Evolutionary conservation across 2,329 filamentous ascomycete species (phyloP).

Genomic region (Lasiodiplodia sp.): DNA sequence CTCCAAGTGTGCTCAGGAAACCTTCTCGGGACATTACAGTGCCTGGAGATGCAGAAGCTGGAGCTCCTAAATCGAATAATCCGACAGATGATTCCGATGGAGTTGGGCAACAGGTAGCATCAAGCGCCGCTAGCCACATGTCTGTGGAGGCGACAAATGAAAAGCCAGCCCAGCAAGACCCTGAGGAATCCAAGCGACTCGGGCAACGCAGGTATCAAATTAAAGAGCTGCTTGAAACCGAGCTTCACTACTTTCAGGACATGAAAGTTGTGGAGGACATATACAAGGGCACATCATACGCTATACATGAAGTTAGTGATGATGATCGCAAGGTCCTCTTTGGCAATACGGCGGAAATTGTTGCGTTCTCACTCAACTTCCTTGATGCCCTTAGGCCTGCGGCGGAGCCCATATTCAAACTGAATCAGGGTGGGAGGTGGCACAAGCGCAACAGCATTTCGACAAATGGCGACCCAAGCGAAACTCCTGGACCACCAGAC

Average conservation of each 20-base stretch:
- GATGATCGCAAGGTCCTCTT: conserved; percentile 92
- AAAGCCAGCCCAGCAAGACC: conserved; percentile 1
- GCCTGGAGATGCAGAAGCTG: background rate
- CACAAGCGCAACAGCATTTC: conserved; percentile 59
- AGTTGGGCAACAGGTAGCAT: background rate
- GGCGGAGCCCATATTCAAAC: conserved; percentile 75
- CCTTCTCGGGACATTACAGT: background rate
- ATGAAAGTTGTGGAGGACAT: conserved; percentile 98
- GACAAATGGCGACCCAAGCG: conserved; percentile 44
- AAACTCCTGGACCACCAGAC: conserved; percentile 38
- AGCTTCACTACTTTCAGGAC: conserved; percentile 88
- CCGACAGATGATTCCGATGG: background rate
- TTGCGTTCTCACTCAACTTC: conserved; percentile 83
- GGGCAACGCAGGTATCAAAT: conserved; percentile 83
- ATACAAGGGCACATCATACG: conserved; percentile 90
- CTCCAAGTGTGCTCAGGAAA: conserved; percentile 32
- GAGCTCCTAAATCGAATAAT: background rate
- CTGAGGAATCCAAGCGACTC: conserved; percentile 66
- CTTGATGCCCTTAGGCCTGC: conserved; percentile 81
- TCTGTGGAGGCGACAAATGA: conserved; percentile 7
- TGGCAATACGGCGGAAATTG: conserved; percentile 89
- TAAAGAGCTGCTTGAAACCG: conserved; percentile 91
- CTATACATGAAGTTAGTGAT: conserved; percentile 77
- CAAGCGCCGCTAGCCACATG: conserved; percentile 7
- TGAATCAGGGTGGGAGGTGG: conserved; percentile 59